Base-by-base conservation (phyloP, 2,329 filamentous ascomycete genomes). In the Mycosphaerella arachidis region DNA sequence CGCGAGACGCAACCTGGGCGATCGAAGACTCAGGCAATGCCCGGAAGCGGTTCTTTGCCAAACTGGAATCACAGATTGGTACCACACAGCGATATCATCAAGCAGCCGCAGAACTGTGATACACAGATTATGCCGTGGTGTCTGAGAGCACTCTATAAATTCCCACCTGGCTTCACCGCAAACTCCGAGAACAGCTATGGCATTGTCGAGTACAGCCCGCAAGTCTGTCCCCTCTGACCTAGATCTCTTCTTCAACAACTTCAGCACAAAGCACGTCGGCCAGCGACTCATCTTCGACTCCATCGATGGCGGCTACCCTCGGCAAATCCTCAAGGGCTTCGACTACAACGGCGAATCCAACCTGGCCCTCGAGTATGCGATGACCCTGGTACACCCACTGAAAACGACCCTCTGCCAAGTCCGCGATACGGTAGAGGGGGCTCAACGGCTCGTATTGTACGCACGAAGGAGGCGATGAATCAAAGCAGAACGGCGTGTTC, bases 71-170 rank as follows among this genome's bases (percentile, higher is more conserved):
- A 53, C 33, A 31, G 45, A 16, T 56, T 27, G 27, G 18, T 56
- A 16, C 58, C 56, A 33, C 63, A 64, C 29, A 63, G 64, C 40
- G 66, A 64, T 53, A 65, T 68, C 53, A 69, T 69, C 58, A 58
- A 65, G 27, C 68, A 76, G 55, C 69, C 78, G 12, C 64, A 70
- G 46, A 69, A 70, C 45, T 87, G 85, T 67, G 79, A 82, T 64
- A 71, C 73, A 13, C 78, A 81, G 67, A 84, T 86, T 63, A 86
- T 83, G 0, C 82, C 83, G 0, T 77, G 78, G 46, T 87, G 84
- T 65, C 62, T 76, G n/a, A 65, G 72, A 8, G 71, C 69, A 9
- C 63, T 76, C 3, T 76, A 76, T 62, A 67, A 70, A 35, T 72
- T 76, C 55, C 71, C 72, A 4, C 59, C 64, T 63, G 61, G 70